Evolutionary conservation across 768 basidiomycete genomes (phyloP).

Genomic region (Amanita rimosa): DNA sequence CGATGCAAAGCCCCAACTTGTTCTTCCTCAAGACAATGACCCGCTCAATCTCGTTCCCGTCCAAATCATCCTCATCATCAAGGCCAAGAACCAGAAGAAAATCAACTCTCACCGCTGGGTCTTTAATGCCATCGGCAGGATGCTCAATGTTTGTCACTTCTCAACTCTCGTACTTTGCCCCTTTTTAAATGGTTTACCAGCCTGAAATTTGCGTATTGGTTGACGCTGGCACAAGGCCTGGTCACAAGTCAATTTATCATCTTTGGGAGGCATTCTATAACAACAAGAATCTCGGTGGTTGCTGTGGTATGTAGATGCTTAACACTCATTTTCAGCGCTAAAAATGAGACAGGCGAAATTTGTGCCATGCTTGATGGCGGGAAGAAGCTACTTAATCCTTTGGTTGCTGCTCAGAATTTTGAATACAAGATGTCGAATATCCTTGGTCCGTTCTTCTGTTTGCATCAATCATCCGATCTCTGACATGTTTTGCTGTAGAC

Average conservation of each 20-base stretch:
- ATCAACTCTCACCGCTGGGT: conserved; percentile 95
- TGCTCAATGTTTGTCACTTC: conserved; percentile 44
- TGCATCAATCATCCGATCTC: neutral
- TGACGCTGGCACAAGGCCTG: conserved; percentile 94
- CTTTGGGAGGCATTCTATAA: conserved; percentile 91
- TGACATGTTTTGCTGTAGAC: conserved; percentile 30
- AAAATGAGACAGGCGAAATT: conserved; percentile 46
- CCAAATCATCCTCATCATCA: conserved; percentile 83
- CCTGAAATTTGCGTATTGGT: conserved; percentile 89
- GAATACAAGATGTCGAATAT: conserved; percentile 99
- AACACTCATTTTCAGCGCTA: neutral
- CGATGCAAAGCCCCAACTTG: conserved; percentile 80
- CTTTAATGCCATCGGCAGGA: conserved; percentile 86
- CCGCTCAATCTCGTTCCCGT: conserved; percentile 90
- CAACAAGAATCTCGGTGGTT: conserved; percentile 68
- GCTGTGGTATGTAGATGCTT: conserved; percentile 45
- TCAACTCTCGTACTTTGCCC: neutral
- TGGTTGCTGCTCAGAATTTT: conserved; percentile 95
- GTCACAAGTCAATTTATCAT: conserved; percentile 91
- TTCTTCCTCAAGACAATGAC: conserved; percentile 83
- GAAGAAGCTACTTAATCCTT: conserved; percentile 81
- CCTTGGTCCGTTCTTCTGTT: conserved; percentile 36
- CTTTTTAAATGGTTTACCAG: conserved; percentile 22
- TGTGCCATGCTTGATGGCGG: conserved; percentile 97
- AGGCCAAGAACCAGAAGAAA: conserved; percentile 93